Conservation (phyloP, 345 rosid species). For the Populus nigra region DNA sequence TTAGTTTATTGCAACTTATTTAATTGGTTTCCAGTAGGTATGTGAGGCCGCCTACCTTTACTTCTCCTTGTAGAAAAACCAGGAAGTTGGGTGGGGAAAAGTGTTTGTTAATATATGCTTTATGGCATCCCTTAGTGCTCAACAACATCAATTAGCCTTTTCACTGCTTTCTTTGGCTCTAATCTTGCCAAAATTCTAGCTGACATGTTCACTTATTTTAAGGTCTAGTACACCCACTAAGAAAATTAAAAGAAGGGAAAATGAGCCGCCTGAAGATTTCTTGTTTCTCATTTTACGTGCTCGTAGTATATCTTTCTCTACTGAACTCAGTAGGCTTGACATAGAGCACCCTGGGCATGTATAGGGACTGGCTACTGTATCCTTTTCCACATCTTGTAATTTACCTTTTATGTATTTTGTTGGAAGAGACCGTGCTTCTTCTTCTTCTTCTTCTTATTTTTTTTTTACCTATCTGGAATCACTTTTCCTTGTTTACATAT, state of each 20-base stretch:
- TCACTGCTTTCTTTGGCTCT: constrained; percentile 21
- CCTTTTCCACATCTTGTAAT: not conserved
- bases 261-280: constrained; percentile 22
- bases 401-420: not conserved
- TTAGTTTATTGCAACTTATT: not conserved
- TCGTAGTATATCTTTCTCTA: constrained; percentile 3
- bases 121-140: constrained; percentile 28
- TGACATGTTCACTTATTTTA: constrained; percentile 46
- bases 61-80: not conserved
- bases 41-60: not conserved
- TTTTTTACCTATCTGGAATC: constrained; percentile 1
- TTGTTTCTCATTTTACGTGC: constrained; percentile 9
- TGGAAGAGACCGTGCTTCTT: not conserved
- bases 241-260: constrained; percentile 10
- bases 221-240: constrained; percentile 42
- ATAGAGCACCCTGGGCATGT: not conserved
- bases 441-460: not conserved
- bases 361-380: not conserved
- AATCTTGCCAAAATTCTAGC: constrained; percentile 38
- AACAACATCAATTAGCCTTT: constrained; percentile 40
- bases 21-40: not conserved
- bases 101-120: constrained; percentile 10
- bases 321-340: not conserved
- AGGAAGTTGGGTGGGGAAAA: constrained; percentile 7
- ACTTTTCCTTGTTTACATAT: constrained; percentile 15